Percentiles rank a stretch among this genome's conserved stretches.
These are phyloP conservation scores for Penicillium arizonense DNA, from an alignment of 495 filamentous ascomycete genomes.

Conservation along the genomic window DNA sequence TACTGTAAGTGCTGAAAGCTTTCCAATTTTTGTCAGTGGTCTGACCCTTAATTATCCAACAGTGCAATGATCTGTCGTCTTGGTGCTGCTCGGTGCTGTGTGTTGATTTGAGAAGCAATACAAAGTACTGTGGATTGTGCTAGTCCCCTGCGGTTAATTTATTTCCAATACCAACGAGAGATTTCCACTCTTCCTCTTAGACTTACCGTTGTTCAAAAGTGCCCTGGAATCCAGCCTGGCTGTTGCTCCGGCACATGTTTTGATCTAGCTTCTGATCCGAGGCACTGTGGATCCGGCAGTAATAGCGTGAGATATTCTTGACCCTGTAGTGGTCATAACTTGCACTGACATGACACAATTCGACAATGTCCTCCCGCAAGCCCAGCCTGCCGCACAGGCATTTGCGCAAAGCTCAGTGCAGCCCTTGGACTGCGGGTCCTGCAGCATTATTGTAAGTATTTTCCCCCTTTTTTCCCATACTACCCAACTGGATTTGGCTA, in stretches of 20 bases:
- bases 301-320: neutral
- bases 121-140: conserved; percentile 7
- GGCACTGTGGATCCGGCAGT: neutral
- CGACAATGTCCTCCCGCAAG: too few species aligned
- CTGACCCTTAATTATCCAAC: neutral
- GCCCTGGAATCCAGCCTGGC: neutral
- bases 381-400: conserved; percentile 3
- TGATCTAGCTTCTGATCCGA: too few species aligned
- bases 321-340: neutral
- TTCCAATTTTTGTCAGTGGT: neutral
- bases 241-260: neutral
- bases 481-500: too few species aligned
- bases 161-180: too few species aligned
- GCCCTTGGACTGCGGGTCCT: neutral
- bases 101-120: neutral
- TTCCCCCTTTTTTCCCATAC: too few species aligned
- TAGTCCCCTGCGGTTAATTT: conserved; percentile 1
- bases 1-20: neutral
- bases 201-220: neutral
- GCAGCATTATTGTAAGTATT: neutral
- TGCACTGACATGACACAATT: too few species aligned
- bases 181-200: too few species aligned
- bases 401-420: neutral
- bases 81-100: conserved; percentile 8
- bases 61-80: neutral